Percentiles rank a stretch among this genome's conserved stretches.
phyloP scores from a whole-genome alignment of 306 rosid genomes.

The Glycine soja region DNA sequence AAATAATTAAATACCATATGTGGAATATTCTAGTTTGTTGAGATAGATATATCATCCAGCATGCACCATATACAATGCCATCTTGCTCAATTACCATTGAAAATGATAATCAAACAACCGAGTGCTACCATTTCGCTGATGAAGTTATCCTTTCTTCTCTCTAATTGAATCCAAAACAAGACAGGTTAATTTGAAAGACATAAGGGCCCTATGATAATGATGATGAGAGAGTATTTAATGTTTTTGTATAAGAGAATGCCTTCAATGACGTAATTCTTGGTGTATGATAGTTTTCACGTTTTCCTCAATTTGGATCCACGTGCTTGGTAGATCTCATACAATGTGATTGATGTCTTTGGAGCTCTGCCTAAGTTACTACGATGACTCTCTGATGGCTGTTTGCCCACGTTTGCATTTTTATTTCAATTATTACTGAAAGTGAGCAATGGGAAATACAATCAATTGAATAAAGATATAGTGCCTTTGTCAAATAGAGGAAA shows the following conservation, averaged over 20 bases:
- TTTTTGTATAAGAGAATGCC: constrained; percentile 14
- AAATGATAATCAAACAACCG: constrained; percentile 36
- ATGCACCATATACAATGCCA: constrained; percentile 23
- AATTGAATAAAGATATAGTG: constrained; percentile 8
- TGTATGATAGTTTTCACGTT: constrained; percentile 43
- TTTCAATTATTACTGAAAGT: constrained; percentile 13
- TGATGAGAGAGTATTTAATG: constrained; percentile 19
- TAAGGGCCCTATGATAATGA: constrained; percentile 14
- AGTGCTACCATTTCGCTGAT: constrained; percentile 18
- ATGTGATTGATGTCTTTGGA: neutral
- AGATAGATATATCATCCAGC: constrained; percentile 21
- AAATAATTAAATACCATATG: constrained; percentile 1
- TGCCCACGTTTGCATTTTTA: neutral
- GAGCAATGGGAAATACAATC: neutral
- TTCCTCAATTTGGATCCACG: constrained; percentile 23
- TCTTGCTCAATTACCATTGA: constrained; percentile 10
- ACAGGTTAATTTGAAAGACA: constrained; percentile 23
- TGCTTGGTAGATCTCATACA: neutral
- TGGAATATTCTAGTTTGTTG: constrained; percentile 12
- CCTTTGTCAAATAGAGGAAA: neutral
- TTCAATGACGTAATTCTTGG: constrained; percentile 24
- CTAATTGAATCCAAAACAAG: constrained; percentile 21
- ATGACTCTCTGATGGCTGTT: neutral
- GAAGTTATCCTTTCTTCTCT: neutral
- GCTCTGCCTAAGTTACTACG: neutral